phyloP scores from a whole-genome alignment of 768 basidiomycete species.

The Filobasidium floriforme region DNA sequence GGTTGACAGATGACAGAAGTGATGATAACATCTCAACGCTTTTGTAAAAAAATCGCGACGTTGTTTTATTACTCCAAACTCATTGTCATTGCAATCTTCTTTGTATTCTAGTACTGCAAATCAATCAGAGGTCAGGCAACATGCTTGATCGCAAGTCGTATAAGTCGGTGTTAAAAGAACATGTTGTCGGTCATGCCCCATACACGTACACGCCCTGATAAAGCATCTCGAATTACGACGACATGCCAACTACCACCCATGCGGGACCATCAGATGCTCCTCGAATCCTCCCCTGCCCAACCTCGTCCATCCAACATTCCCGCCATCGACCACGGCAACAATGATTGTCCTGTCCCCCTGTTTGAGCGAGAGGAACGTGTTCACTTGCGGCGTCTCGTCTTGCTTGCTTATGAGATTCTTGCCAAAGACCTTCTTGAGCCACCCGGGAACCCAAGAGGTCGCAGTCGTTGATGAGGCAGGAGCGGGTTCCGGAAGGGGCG shows the following conservation, averaged over 20 bases:
- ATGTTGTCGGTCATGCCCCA: too few relatives aligned
- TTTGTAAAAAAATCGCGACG: too few relatives aligned
- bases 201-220: too few relatives aligned
- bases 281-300: constrained; percentile 79
- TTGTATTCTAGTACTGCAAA: too few relatives aligned
- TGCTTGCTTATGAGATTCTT: not conserved
- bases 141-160: too few relatives aligned
- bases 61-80: too few relatives aligned
- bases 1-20: too few relatives aligned
- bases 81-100: too few relatives aligned
- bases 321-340: constrained; percentile 79
- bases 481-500: not conserved
- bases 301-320: constrained; percentile 78
- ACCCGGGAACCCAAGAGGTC: not conserved
- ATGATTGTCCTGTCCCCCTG: constrained; percentile 74
- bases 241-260: constrained; percentile 3
- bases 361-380: constrained; percentile 74
- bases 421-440: not conserved
- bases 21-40: too few relatives aligned
- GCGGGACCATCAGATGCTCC: constrained; percentile 63
- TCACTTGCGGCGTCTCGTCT: constrained; percentile 32
- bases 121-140: too few relatives aligned
- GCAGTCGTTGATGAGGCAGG: not conserved
- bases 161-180: too few relatives aligned
- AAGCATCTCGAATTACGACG: too few relatives aligned